Evolutionary conservation across 306 rosid species (phyloP).

Genomic region (Chamaecrista fasciculata): DNA sequence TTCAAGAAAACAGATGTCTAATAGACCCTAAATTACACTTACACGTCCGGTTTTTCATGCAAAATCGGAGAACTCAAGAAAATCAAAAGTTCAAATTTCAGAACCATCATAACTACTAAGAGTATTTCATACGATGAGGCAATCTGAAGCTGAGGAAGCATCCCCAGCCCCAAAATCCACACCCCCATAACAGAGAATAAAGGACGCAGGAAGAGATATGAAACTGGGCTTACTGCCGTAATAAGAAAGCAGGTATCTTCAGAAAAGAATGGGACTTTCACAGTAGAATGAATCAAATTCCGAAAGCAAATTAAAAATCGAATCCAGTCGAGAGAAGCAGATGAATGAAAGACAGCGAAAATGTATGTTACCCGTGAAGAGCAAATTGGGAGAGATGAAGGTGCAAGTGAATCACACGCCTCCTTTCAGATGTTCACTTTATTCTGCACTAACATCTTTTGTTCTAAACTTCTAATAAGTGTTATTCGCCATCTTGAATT

Average conservation of each 20-base stretch:
- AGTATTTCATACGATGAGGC: neutral
- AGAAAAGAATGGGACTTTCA: neutral
- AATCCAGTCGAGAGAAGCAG: neutral
- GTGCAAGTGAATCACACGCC: neutral
- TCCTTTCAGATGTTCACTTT: constrained; percentile 5
- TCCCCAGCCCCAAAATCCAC: neutral
- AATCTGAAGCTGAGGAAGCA: neutral
- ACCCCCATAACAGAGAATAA: neutral
- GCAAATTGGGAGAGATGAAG: neutral
- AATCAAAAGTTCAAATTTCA: neutral
- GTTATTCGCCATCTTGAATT: too few species aligned
- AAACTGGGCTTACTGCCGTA: neutral
- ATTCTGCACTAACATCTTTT: constrained; percentile 18
- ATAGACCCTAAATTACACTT: neutral
- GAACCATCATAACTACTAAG: neutral
- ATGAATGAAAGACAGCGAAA: neutral
- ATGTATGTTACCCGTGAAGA: neutral
- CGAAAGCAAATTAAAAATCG: neutral
- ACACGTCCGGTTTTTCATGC: neutral
- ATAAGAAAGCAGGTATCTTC: neutral
- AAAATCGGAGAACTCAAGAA: neutral
- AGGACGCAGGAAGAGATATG: neutral
- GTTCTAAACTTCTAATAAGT: too few species aligned
- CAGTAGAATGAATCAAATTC: neutral
- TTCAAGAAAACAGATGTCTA: neutral